Percentiles rank a stretch among this genome's conserved stretches.
Conservation (phyloP, 768 basidiomycete species). For the Xerocomus potaroensis region DNA sequence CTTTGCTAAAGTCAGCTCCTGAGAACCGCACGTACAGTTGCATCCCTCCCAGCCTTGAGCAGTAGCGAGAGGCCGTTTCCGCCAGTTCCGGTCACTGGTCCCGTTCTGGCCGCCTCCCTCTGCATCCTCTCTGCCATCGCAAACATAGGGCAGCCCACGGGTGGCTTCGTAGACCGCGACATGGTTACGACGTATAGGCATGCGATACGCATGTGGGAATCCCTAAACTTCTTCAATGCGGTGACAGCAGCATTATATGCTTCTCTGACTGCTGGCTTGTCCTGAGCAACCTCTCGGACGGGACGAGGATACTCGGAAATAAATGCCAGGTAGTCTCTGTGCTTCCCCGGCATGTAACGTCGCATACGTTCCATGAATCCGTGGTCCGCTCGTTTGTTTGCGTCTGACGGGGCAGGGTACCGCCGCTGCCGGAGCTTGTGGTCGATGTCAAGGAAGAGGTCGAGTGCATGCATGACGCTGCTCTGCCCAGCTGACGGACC, state of each 20-base stretch:
- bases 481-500: constrained; percentile 96
- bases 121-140: constrained; percentile 51
- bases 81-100: constrained; percentile 78
- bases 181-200: constrained; percentile 84
- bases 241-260: constrained; percentile 78
- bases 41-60: constrained; percentile 87
- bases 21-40: constrained; percentile 65
- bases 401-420: constrained; percentile 60
- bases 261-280: constrained; percentile 55
- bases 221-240: constrained; percentile 79
- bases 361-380: constrained; percentile 93
- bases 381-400: constrained; percentile 61
- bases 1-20: constrained; percentile 22
- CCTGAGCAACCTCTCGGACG: constrained; percentile 57
- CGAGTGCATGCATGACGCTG: constrained; percentile 81
- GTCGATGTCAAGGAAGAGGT: constrained; percentile 86
- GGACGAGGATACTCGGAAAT: constrained; percentile 58
- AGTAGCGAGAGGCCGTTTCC: constrained; percentile 80
- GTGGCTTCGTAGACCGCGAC: constrained; percentile 56
- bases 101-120: constrained; percentile 38
- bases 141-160: constrained; percentile 47
- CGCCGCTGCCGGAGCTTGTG: constrained; percentile 72
- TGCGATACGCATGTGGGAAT: constrained; percentile 86
- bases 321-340: constrained; percentile 77
- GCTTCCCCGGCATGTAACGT: constrained; percentile 91